Base-by-base conservation (phyloP, 2,329 filamentous ascomycete species). In the Talaromyces sp. region DNA sequence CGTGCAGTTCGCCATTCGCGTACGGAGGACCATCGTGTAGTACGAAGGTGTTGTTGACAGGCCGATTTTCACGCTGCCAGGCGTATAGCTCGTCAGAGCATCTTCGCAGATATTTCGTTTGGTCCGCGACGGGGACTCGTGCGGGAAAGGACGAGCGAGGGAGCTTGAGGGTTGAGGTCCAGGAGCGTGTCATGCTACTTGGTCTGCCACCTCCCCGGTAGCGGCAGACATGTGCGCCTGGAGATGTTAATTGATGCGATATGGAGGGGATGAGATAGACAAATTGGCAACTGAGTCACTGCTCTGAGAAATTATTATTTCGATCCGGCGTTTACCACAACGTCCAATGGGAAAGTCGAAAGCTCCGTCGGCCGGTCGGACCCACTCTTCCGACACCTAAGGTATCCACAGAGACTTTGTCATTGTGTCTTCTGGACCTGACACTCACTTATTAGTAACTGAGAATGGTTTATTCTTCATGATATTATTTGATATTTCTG, bases 11-110 rank as follows among this genome's bases (percentile, higher is more conserved):
- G 13, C 94, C 94, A 76, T 99, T 99, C 63, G 94, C 94, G 72
- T 97, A 99, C 0, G 94, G 94, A 0, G 94, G 94, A 0, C 94
- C 94, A 84, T 99, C 94, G 70, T 97, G 94, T 8, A 99, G 80
- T 1, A 91, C 78, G 64, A 97, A 99, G 0, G 81, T 79, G 43
- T 83, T 74, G 21, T 35, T 56, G 33, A 71, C 72, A 2, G 82
- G 77, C 62, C 84, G 76, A 62, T 73, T 65, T 62, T 64, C 70
- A 62, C 80, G 79, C 78, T 99, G 94, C 92, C 92, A 97, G 68
- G 83, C 78, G 77, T 97, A 99, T 13, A 97, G 81, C 54, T 92
- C 87, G 77, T 96, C 89, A 73, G 91, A 87, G 74, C 88, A 94
- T 83, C 84, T 81, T 68, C 84, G 81, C 48, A 96, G 82, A 74